Evolutionary conservation across 1,284 basidiomycete genomes (phyloP).

Genomic region (Puccinia novopanici): DNA sequence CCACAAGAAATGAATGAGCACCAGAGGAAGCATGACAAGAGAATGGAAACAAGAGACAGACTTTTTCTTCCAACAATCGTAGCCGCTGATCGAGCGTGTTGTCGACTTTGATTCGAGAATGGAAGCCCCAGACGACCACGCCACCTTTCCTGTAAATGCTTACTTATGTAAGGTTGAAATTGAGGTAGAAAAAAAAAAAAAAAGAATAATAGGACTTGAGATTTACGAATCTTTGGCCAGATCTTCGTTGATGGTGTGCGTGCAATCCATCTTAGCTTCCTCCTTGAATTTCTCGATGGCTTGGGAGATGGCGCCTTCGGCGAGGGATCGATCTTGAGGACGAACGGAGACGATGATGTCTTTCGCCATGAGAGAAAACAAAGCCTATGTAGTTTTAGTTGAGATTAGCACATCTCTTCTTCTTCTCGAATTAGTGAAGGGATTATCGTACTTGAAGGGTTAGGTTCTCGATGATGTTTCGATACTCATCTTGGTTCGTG

Average conservation of each 20-base stretch:
- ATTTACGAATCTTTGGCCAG: constrained; percentile 73
- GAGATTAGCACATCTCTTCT: no score
- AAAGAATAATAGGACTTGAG: neutral
- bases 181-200: neutral
- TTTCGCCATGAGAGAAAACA: constrained; percentile 71
- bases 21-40: neutral
- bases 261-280: constrained; percentile 72
- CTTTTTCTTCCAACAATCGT: constrained; percentile 80
- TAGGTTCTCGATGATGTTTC: constrained; percentile 27
- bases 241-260: constrained; percentile 68
- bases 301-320: constrained; percentile 66
- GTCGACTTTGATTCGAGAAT: constrained; percentile 78
- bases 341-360: constrained; percentile 69
- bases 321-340: constrained; percentile 66
- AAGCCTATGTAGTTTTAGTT: constrained; percentile 61
- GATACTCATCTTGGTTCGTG: constrained; percentile 11
- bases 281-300: constrained; percentile 72
- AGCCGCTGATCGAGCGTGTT: constrained; percentile 89
- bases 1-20: neutral
- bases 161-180: neutral
- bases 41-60: constrained; percentile 60
- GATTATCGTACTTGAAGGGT: constrained; percentile 29
- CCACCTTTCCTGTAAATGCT: constrained; percentile 71
- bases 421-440: neutral
- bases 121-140: constrained; percentile 72